A percentile compares a stretch with the other conserved stretches of the same genome.
These are phyloP conservation scores for Suillus occidentalis DNA, from an alignment of 768 basidiomycete species.

Conservation along the genomic window DNA sequence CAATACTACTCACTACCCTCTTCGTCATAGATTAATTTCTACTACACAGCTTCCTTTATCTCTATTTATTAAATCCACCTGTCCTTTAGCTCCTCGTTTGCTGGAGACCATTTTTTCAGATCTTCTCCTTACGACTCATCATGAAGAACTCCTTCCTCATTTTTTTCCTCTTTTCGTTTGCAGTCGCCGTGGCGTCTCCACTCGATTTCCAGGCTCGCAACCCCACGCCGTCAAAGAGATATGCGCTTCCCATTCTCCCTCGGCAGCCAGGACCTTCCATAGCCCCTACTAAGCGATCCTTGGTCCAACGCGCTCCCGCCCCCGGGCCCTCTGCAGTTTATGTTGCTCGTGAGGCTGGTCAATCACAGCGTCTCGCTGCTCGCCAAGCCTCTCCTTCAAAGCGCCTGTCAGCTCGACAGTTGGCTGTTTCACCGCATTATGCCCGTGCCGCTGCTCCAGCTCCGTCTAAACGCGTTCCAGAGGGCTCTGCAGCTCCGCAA, in stretches of 20 bases:
- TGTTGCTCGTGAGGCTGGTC: neutral
- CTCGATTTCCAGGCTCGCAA: conserved; percentile 1
- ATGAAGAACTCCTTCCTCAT: conserved; percentile 9
- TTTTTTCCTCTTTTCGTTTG: neutral
- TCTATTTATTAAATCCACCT: neutral
- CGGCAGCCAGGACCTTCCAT: neutral
- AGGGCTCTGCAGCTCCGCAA: neutral
- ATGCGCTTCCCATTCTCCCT: neutral
- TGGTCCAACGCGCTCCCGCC: neutral
- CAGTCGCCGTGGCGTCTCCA: neutral
- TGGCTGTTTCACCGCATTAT: conserved; percentile 1
- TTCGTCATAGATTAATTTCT: conserved; percentile 5
- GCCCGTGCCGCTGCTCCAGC: neutral
- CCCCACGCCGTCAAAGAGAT: conserved; percentile 10
- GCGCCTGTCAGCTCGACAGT: neutral
- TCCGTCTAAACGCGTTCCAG: conserved; percentile 3
- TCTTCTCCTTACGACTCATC: neutral
- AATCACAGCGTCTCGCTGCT: neutral
- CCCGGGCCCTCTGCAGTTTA: neutral
- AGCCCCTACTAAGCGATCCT: neutral
- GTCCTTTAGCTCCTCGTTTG: neutral
- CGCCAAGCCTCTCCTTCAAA: conserved; percentile 10
- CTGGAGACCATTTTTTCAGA: neutral
- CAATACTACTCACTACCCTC: neutral
- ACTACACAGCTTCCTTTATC: neutral